Conservation (phyloP, 495 filamentous ascomycete genomes). For the Pseudevernia furfuracea region DNA sequence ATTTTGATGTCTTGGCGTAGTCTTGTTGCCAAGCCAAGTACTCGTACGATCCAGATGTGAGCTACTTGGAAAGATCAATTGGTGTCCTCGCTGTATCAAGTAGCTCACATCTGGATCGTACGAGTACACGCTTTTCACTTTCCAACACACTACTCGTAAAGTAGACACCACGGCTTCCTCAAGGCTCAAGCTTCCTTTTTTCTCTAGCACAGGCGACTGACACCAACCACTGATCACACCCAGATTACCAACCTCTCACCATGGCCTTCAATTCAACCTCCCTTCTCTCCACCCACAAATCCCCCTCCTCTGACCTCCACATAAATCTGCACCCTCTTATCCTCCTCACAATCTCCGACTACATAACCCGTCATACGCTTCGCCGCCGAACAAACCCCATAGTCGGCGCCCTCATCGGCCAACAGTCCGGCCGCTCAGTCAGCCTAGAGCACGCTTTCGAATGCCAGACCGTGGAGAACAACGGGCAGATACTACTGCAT, state of each 20-base stretch:
- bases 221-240: neutral
- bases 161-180: too few relatives aligned
- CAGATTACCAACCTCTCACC: neutral
- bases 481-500: slow-evolving; percentile 49
- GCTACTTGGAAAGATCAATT: too few relatives aligned
- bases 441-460: slow-evolving; percentile 92
- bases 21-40: too few relatives aligned
- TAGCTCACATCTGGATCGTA: too few relatives aligned
- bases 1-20: too few relatives aligned
- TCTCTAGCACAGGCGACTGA: neutral
- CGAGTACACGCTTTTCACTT: too few relatives aligned
- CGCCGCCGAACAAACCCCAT: slow-evolving; percentile 66
- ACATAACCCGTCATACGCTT: slow-evolving; percentile 82
- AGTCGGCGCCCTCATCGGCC: slow-evolving; percentile 78
- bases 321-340: slow-evolving; percentile 89
- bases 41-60: too few relatives aligned
- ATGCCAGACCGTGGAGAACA: slow-evolving; percentile 50
- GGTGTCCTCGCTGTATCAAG: too few relatives aligned
- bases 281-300: slow-evolving; percentile 53
- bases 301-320: slow-evolving; percentile 70
- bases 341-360: slow-evolving; percentile 92
- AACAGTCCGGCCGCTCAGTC: slow-evolving; percentile 82
- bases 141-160: too few relatives aligned
- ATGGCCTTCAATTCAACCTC: slow-evolving; percentile 21
- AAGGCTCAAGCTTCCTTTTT: too few relatives aligned